Percentiles rank a stretch among this genome's conserved stretches.
Evolutionary conservation across 2,329 filamentous ascomycete genomes (phyloP).

Genomic region (Verticillium longisporum): DNA sequence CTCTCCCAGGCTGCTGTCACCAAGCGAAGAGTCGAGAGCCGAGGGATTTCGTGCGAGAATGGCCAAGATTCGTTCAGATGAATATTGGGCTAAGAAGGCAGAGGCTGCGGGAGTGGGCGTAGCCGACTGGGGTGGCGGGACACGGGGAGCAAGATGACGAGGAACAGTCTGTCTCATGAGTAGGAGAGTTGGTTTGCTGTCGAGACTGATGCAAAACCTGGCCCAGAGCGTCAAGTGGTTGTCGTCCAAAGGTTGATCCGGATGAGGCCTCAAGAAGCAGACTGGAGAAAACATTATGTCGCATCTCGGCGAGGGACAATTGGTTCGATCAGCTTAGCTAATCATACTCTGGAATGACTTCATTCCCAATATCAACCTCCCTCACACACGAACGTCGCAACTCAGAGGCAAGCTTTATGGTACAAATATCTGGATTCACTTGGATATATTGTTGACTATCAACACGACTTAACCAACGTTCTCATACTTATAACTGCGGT

Average conservation of each 20-base stretch:
- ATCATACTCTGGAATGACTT: neutral
- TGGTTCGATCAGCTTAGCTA: neutral
- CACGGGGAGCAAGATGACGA: neutral
- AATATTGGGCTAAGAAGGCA: conserved; percentile 1
- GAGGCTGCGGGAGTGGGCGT: neutral
- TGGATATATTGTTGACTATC: too few relatives aligned
- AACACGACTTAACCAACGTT: too few relatives aligned
- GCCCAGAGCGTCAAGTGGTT: neutral
- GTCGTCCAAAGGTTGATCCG: neutral
- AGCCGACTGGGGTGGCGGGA: neutral
- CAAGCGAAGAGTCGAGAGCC: neutral
- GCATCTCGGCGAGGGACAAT: neutral
- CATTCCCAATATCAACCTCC: neutral
- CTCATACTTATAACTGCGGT: too few relatives aligned
- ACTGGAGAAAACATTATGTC: too few relatives aligned
- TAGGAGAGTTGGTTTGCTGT: neutral
- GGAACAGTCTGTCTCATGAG: neutral
- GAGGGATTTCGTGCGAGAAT: neutral
- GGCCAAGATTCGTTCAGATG: neutral
- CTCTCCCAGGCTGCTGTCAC: neutral
- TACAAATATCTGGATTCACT: too few relatives aligned
- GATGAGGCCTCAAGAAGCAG: too few relatives aligned
- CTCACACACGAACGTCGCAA: neutral
- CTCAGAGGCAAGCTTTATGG: too few relatives aligned
- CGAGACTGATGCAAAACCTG: neutral